Base-by-base conservation (phyloP, 306 rosid genomes). In the Gastrolobium villosum region DNA sequence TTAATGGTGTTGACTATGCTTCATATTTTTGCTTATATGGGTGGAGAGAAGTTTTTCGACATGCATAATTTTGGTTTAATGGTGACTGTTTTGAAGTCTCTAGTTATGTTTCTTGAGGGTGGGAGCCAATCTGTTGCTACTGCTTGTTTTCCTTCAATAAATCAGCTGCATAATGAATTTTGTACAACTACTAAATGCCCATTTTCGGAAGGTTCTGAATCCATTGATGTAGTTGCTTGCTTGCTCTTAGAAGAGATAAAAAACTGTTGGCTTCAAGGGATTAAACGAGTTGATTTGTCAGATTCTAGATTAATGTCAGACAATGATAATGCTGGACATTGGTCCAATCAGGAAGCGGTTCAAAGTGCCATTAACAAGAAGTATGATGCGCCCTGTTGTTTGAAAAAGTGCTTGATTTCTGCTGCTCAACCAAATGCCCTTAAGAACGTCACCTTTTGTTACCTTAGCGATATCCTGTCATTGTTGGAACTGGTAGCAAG, bases 401-500 rank as follows among this genome's bases (percentile, higher is more conserved):
- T 79, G 65, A 77, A 61, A 49, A 90, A 87, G 70, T 67, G 14
- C 70, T 37, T 20, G 70, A 41, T 48, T 65, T 78, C 84, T 80
- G 69, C 84, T 79, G 41, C 83, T 64, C 82, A 61, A 68, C 69
- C 90, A 45, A 75, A 36, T 40, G 49, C 49, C 31, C 44, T 55
- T 67, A 62, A 59, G 69, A 79, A 54, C 36, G 60, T 34, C 48
- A 32, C 71, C 82, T 46, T 86, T 11, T 86, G 88, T 28, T 74
- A 72, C 71, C 81, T 92, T 70, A 76, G 74, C 20, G 90, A 92
- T 81, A 84, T 85, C 59, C 66, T 90, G n/a, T 87, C 99, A 6
- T 81, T 94, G 85, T 81, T 94, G 87, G 99, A 94, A 90, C 83
- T 94, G 56, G 84, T 90, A 54, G 92, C 95, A 54, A 75, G 73